Percentiles rank a stretch among this genome's conserved stretches.
phyloP scores from a whole-genome alignment of 2,329 filamentous ascomycete genomes.

The Cryoendolithus antarcticus region DNA sequence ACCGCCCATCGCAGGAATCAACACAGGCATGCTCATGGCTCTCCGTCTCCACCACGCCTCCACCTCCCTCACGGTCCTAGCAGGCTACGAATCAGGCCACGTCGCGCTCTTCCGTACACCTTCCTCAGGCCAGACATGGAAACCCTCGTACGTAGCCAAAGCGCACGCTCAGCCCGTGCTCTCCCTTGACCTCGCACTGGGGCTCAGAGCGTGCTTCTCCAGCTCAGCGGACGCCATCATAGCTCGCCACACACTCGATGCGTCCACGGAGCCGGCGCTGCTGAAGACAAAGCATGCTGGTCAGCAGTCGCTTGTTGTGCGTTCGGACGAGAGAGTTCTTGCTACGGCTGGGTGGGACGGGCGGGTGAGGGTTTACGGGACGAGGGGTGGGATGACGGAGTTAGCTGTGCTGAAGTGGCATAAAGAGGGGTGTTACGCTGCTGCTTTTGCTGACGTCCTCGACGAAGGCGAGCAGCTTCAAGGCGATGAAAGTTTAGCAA shows the following conservation, averaged over 20 bases:
- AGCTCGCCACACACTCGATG: constrained; percentile 55
- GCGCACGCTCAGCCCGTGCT: constrained; percentile 71
- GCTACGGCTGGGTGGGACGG: constrained; percentile 91
- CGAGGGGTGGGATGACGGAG: constrained; percentile 63
- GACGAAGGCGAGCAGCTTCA: background rate
- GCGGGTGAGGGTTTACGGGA: constrained; percentile 62
- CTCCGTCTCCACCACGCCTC: constrained; percentile 32
- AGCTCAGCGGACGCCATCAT: constrained; percentile 72
- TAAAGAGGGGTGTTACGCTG: constrained; percentile 70
- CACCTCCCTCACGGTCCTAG: constrained; percentile 49
- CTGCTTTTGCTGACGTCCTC: constrained; percentile 51
- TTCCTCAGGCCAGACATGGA: constrained; percentile 31
- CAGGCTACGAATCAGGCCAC: constrained; percentile 78
- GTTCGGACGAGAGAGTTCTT: constrained; percentile 71
- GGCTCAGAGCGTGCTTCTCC: constrained; percentile 54
- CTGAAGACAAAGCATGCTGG: constrained; percentile 78
- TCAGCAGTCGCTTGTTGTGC: constrained; percentile 67
- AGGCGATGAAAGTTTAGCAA: background rate
- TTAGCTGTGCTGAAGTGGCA: constrained; percentile 93
- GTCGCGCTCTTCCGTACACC: constrained; percentile 42
- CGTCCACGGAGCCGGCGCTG: constrained; percentile 6
- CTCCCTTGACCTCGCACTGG: constrained; percentile 38
- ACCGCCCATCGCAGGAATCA: constrained; percentile 36
- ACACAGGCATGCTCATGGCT: constrained; percentile 78
- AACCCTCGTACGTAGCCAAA: constrained; percentile 50